phyloP scores from a whole-genome alignment of 176 grass and related monocot genomes.

The Puya raimondii region DNA sequence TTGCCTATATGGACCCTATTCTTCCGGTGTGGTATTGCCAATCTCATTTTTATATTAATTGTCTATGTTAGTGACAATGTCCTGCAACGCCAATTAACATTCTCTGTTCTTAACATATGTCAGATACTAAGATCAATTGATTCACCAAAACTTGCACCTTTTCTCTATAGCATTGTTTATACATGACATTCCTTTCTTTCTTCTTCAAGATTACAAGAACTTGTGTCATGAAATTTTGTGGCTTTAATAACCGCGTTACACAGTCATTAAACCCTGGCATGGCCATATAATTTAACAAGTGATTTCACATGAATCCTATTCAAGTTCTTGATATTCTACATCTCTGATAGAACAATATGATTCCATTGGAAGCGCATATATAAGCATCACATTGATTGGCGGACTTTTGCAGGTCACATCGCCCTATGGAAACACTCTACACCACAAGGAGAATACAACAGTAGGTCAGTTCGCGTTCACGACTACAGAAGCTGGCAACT shows the following conservation, averaged over 20 bases:
- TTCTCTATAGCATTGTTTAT: no score
- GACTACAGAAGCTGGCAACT: slow-evolving; percentile 67
- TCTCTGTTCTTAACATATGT: no score
- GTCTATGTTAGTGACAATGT: no score
- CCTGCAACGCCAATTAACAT: no score
- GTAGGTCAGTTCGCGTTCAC: slow-evolving; percentile 80
- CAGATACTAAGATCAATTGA: no score
- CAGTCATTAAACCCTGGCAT: no score
- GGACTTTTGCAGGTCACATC: slow-evolving; percentile 66
- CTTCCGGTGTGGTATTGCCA: no score
- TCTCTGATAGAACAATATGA: background rate
- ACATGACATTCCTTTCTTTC: background rate
- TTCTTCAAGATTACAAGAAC: background rate
- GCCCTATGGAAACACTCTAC: slow-evolving; percentile 70
- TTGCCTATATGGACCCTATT: no score
- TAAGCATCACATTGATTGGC: slow-evolving; percentile 1
- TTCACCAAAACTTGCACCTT: no score
- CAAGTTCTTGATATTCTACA: background rate
- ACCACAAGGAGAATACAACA: slow-evolving; percentile 60
- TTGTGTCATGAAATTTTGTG: no score
- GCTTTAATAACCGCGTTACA: background rate
- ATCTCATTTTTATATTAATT: no score
- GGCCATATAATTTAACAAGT: background rate
- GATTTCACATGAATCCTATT: slow-evolving; percentile 1
- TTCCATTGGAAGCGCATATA: background rate